Conservation (phyloP, 192 early-diverging fungal species). For the Backusella australiensis region DNA sequence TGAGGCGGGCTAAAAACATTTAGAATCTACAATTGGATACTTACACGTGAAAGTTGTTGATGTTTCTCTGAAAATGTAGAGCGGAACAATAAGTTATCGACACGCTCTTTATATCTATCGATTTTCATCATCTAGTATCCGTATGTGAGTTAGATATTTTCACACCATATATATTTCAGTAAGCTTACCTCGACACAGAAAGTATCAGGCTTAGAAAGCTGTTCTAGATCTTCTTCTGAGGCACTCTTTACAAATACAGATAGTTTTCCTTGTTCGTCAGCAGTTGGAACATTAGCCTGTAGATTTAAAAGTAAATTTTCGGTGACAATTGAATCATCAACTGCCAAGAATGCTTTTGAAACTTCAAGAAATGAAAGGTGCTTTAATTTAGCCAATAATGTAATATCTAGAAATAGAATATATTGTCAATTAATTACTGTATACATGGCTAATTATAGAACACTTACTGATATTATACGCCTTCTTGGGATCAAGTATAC, state of each 20-base stretch:
- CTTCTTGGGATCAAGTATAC: conserved; percentile 70
- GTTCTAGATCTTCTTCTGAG: conserved; percentile 56
- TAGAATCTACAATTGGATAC: background rate
- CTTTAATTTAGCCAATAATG: conserved; percentile 53
- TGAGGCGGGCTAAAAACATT: background rate
- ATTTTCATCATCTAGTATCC: conserved; percentile 60
- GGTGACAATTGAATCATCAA: conserved; percentile 63
- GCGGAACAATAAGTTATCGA: conserved; percentile 67
- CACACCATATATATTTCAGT: background rate
- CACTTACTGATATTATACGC: conserved; percentile 59
- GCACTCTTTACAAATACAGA: conserved; percentile 65
- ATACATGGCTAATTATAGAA: background rate
- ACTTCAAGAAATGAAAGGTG: conserved; percentile 68
- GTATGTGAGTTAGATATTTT: background rate
- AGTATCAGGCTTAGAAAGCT: conserved; percentile 63
- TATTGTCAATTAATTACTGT: background rate
- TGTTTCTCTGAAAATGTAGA: conserved; percentile 65
- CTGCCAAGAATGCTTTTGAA: conserved; percentile 55
- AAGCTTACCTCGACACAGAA: conserved; percentile 64
- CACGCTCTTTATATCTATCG: conserved; percentile 71
- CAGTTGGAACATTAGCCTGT: conserved; percentile 66
- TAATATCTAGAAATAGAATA: conserved; percentile 24
- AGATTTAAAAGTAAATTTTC: conserved; percentile 67
- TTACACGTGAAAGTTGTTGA: conserved; percentile 58
- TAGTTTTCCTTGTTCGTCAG: conserved; percentile 76